These are phyloP conservation scores for Alloteropsis semialata DNA, from an alignment of 176 grass and related monocot species.

Conservation along the genomic window DNA sequence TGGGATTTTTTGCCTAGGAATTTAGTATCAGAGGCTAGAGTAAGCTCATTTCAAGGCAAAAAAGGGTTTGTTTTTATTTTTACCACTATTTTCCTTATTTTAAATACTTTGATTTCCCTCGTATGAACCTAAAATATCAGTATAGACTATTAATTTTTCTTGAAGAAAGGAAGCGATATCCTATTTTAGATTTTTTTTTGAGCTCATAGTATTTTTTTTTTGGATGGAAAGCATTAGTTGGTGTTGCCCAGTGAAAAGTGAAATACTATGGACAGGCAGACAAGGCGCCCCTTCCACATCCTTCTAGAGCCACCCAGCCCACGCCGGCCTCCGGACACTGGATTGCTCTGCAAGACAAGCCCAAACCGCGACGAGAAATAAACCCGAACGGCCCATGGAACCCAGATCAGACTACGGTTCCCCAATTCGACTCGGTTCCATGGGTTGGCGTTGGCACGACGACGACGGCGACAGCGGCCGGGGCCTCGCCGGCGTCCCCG, in stretches of 20 bases:
- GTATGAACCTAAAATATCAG: background rate
- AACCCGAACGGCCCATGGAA: background rate
- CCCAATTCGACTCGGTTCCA: slow-evolving; percentile 23
- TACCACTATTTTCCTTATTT: background rate
- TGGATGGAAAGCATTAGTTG: too few relatives aligned
- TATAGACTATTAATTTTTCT: background rate
- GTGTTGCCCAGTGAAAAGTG: too few relatives aligned
- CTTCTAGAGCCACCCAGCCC: slow-evolving; percentile 17
- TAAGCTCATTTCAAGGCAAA: background rate
- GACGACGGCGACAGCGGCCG: slow-evolving; percentile 30
- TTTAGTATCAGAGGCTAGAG: too few relatives aligned
- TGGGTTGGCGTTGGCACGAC: slow-evolving; percentile 75
- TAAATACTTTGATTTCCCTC: background rate
- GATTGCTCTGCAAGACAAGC: slow-evolving; percentile 46
- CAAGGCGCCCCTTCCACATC: background rate
- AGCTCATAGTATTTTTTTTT: too few relatives aligned
- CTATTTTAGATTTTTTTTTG: too few relatives aligned
- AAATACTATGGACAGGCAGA: background rate
- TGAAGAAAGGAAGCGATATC: background rate
- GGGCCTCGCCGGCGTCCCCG: slow-evolving; percentile 33
- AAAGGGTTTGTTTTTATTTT: background rate
- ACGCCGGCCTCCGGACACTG: background rate
- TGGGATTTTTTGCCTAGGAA: too few relatives aligned
- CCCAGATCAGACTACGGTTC: background rate
- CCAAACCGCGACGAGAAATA: background rate